Evolutionary conservation across 805 yeast genomes (phyloP).

Genomic region (Schwanniomyces vanrijiae): DNA sequence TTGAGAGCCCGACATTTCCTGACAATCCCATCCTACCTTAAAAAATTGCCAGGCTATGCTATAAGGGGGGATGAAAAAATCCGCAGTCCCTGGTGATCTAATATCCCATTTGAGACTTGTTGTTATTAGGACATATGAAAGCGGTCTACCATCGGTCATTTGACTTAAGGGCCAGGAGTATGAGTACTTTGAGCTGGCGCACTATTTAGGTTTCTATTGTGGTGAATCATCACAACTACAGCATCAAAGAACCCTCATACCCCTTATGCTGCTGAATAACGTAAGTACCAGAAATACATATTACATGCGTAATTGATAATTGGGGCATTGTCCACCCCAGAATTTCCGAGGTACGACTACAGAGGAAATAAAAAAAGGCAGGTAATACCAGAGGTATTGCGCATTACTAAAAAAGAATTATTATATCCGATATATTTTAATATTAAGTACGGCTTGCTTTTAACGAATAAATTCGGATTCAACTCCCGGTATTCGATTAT

Average conservation of each 20-base stretch:
- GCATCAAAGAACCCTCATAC: background rate
- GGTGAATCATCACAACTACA: background rate
- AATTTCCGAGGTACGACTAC: background rate
- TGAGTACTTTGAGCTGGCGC: no score
- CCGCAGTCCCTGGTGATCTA: background rate
- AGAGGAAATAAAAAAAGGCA: no score
- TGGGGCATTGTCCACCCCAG: background rate
- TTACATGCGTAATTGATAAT: background rate
- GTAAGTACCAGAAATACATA: background rate
- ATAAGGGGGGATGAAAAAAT: background rate
- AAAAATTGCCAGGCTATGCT: background rate
- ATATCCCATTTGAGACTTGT: background rate
- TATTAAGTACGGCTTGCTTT: slow-evolving; percentile 56
- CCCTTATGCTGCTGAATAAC: background rate
- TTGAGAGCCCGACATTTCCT: background rate
- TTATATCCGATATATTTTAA: slow-evolving; percentile 49
- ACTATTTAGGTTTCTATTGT: no score
- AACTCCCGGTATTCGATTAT: slow-evolving; percentile 80
- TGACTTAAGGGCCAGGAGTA: no score
- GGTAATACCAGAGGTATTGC: no score
- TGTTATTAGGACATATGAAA: no score
- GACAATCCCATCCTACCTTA: background rate
- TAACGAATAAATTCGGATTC: slow-evolving; percentile 70
- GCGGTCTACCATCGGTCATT: background rate
- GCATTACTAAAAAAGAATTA: background rate